Percentiles rank a stretch among this genome's conserved stretches.
These are phyloP conservation scores for Sporothrix sp. DNA, from an alignment of 2,329 filamentous ascomycete species.

Conservation along the genomic window DNA sequence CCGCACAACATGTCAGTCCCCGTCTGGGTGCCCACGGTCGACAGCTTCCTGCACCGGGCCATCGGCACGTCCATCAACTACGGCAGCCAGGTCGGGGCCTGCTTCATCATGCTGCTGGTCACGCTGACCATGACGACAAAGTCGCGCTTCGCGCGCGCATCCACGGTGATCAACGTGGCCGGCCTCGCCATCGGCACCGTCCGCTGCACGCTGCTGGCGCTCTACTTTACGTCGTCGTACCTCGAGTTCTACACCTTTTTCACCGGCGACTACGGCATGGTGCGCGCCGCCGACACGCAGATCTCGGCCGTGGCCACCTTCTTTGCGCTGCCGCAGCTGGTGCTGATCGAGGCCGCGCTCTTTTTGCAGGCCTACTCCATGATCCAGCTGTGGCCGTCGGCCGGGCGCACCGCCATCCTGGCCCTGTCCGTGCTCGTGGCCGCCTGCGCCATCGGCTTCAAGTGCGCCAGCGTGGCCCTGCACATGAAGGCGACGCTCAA, in stretches of 20 bases:
- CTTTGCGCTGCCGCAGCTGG: constrained; percentile 34
- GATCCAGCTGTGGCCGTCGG: constrained; percentile 36
- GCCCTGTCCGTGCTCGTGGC: constrained; percentile 28
- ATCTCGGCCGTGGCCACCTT: constrained; percentile 31
- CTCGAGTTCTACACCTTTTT: constrained; percentile 52
- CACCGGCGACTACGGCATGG: constrained; percentile 41
- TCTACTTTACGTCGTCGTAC: constrained; percentile 53
- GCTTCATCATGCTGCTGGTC: constrained; percentile 53
- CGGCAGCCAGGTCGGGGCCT: constrained; percentile 23
- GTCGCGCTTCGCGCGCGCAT: constrained; percentile 52
- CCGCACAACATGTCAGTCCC: constrained; percentile 3
- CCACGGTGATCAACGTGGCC: constrained; percentile 56
- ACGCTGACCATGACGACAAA: constrained; percentile 57
- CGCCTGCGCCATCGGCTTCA: constrained; percentile 23
- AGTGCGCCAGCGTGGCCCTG: constrained; percentile 27
- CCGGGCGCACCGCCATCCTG: constrained; percentile 24
- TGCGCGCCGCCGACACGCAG: constrained; percentile 32
- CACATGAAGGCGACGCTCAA: constrained; percentile 27
- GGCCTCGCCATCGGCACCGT: constrained; percentile 51
- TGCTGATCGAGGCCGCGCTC: constrained; percentile 38
- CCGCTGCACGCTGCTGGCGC: constrained; percentile 46
- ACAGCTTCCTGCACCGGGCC: not conserved
- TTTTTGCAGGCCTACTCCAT: constrained; percentile 44
- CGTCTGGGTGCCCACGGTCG: constrained; percentile 13
- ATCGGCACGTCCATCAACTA: constrained; percentile 17